Percentiles rank a stretch among this genome's conserved stretches.
Conservation (phyloP, 1,139 yeast species). For the Sugiyamaella japonica region DNA sequence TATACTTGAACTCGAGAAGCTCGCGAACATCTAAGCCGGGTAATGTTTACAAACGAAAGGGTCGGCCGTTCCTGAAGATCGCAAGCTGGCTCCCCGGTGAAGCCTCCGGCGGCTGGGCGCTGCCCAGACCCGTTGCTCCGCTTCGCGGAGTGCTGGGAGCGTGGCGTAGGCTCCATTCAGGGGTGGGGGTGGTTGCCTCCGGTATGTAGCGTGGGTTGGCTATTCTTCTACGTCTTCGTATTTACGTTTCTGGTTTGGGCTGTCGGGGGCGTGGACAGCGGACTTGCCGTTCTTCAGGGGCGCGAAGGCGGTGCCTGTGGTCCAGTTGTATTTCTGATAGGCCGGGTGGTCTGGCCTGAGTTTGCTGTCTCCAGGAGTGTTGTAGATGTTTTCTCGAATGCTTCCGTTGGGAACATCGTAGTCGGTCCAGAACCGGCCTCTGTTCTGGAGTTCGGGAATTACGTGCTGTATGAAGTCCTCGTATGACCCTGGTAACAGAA, state of each 20-base stretch:
- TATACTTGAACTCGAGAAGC: too few species aligned
- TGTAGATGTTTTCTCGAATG: constrained; percentile 16
- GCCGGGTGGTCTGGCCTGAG: constrained; percentile 16
- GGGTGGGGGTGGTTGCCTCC: too few species aligned
- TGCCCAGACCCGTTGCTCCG: too few species aligned
- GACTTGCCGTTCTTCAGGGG: background rate
- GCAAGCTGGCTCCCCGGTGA: too few species aligned
- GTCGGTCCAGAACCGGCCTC: constrained; percentile 32
- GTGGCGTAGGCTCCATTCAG: too few species aligned
- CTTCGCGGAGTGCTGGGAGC: too few species aligned
- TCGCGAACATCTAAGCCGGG: background rate
- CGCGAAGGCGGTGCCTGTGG: background rate
- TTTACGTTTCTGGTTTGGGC: background rate
- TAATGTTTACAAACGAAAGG: too few species aligned
- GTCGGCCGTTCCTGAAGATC: too few species aligned
- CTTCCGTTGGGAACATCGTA: constrained; percentile 17
- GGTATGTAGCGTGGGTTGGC: too few species aligned
- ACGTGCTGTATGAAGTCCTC: constrained; percentile 41
- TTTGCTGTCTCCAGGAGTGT: constrained; percentile 12
- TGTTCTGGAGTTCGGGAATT: constrained; percentile 42
- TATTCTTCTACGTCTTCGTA: constrained; percentile 10
- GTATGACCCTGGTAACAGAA: constrained; percentile 41
- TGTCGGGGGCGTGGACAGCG: background rate
- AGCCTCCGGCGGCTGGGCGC: too few species aligned
- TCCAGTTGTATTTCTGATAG: constrained; percentile 14